Base-by-base conservation (phyloP, 2,329 filamentous ascomycete species). In the Nectriaceae sp. region DNA sequence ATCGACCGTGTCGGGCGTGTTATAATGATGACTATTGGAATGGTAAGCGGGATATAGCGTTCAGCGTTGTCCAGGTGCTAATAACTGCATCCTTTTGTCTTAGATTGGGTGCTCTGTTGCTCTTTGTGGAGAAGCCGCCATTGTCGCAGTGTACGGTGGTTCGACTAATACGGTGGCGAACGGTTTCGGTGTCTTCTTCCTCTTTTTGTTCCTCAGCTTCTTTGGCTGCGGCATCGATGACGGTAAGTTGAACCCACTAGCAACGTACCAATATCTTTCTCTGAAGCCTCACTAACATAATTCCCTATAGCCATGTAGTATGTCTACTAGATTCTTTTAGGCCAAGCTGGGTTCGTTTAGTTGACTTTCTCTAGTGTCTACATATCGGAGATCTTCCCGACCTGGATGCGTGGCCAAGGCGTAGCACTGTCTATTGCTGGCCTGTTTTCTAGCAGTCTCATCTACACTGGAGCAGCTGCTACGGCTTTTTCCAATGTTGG, bases 391-490 rank as follows among this genome's bases (percentile, higher is more conserved):
- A 40, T 40, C n/a, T 40, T 40, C 18, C 37, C 37, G 8, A 40
- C 37, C 20, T 40, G 37, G 37, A 40, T 40, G 37, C 37, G 37
- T 10, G 37, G 20, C 13, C 37, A 40, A n/a, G 37, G 37, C 18
- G 37, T 40, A 3, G 8, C 37, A 11, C 24, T 40, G n/a, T 40
- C 37, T 2, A 21, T 22, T 11, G n/a, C 37, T 8, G 37, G 37
- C 10, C 37, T 40, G 5, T 40, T 40, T 21, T n/a, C 37, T 5
- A 40, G 20, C 6, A 40, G 20, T 5, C 37, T 40, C 20, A 40
- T 40, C 3, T 40, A 40, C 37, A 40, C 37, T 4, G 37, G 37
- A 8, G 3, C 37, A 19, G 37, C 37, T n/a, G 21, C 37, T 4
- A 40, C 20, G 2, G 37, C 37, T n/a, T 40, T 40, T 40, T 11